These are phyloP conservation scores for Wallemia hederae DNA, from an alignment of 1,284 basidiomycete genomes.

Conservation along the genomic window DNA sequence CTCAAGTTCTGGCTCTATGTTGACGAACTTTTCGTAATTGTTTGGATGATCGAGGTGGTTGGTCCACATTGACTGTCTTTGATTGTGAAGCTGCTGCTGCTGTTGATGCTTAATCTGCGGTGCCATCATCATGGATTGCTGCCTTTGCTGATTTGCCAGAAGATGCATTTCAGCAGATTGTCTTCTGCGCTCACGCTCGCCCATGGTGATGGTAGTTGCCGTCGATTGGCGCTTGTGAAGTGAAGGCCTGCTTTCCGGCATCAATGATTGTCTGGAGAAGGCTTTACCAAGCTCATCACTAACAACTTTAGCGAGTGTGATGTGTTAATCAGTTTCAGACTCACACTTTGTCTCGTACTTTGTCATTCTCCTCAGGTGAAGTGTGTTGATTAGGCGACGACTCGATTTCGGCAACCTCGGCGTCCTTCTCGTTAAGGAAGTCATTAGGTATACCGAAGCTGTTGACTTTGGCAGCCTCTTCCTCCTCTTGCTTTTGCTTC, in stretches of 20 bases:
- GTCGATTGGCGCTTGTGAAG: neutral
- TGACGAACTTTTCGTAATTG: constrained; percentile 30
- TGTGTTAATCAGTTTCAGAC: neutral
- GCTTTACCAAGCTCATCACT: neutral
- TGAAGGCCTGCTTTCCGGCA: neutral
- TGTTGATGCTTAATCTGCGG: neutral
- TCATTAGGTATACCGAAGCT: neutral
- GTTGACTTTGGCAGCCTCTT: neutral
- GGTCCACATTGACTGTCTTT: neutral
- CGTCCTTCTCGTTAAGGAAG: neutral
- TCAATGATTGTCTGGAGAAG: neutral
- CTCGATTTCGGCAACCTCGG: neutral
- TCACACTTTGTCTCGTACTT: neutral
- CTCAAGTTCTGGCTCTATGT: constrained; percentile 39
- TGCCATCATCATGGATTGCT: neutral
- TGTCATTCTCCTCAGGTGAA: neutral
- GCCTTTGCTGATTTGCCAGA: neutral
- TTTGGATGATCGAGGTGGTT: constrained; percentile 8
- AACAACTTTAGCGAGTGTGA: neutral
- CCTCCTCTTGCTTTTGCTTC: neutral
- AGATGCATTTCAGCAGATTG: neutral
- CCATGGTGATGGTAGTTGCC: neutral
- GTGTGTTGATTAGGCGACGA: neutral
- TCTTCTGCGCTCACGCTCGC: neutral
- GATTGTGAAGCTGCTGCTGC: neutral